Conservation (phyloP, 805 yeast species). For the Metschnikowia sp. region DNA sequence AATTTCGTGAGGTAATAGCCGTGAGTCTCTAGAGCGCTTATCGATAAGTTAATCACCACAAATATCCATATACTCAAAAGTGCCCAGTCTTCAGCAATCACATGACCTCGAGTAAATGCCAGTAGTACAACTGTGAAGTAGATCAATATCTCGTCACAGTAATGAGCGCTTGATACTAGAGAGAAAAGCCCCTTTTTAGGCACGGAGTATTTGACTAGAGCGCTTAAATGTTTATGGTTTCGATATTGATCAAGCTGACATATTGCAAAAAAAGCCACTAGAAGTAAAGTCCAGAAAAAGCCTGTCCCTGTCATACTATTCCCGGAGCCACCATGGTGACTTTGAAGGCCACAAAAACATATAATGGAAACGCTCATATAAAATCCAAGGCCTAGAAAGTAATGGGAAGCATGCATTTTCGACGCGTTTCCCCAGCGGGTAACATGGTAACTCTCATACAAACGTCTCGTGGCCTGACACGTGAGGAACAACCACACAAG, state of each 20-base stretch:
- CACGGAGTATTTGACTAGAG: conserved; percentile 50
- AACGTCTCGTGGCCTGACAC: conserved; percentile 54
- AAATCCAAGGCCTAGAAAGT: conserved; percentile 59
- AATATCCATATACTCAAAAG: conserved; percentile 23
- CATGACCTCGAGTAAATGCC: conserved; percentile 8
- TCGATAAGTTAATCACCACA: conserved; percentile 48
- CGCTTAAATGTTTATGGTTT: conserved; percentile 50
- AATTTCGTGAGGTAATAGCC: conserved; percentile 41
- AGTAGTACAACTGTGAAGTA: conserved; percentile 39
- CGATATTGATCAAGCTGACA: conserved; percentile 51
- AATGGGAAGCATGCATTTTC: conserved; percentile 64
- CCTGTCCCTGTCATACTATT: not conserved
- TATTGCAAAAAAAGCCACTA: conserved; percentile 22
- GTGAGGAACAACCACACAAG: conserved; percentile 24
- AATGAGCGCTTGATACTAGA: conserved; percentile 62
- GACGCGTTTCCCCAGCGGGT: conserved; percentile 46
- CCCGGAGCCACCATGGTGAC: not conserved
- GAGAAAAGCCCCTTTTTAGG: conserved; percentile 53
- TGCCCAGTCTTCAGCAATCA: conserved; percentile 18
- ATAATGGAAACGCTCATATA: conserved; percentile 49
- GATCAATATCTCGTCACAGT: conserved; percentile 60
- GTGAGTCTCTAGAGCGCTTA: conserved; percentile 53
- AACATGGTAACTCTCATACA: conserved; percentile 51
- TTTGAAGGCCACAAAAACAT: conserved; percentile 8
- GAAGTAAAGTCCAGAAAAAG: not conserved